phyloP scores from a whole-genome alignment of 139 green algal genomes.

The Edaphochlamys debaryana region DNA sequence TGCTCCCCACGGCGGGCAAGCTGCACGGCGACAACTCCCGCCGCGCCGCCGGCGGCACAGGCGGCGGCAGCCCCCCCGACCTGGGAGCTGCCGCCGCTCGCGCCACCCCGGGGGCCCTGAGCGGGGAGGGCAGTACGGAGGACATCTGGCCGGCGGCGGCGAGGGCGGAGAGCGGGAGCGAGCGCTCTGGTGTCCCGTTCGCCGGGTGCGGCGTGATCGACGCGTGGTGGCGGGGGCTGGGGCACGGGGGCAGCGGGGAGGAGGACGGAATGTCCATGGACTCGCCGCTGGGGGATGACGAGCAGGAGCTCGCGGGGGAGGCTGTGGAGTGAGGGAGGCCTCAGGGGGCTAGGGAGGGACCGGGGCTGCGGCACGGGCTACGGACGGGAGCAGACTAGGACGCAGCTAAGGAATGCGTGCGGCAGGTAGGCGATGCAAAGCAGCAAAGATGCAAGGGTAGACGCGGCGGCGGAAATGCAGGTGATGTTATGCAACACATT shows the following conservation, averaged over 20 bases:
- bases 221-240: slow-evolving; percentile 26
- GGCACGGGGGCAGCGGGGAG: not conserved
- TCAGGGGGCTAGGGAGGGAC: too few species aligned
- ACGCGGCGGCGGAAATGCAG: too few species aligned
- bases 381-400: too few species aligned
- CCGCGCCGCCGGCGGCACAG: not conserved
- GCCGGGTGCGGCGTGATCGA: slow-evolving; percentile 4
- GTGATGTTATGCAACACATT: too few species aligned
- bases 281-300: not conserved
- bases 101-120: too few species aligned
- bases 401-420: too few species aligned
- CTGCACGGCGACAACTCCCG: not conserved
- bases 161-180: not conserved
- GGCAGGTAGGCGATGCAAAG: too few species aligned
- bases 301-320: not conserved
- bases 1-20: not conserved
- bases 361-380: too few species aligned
- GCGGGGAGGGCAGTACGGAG: too few species aligned
- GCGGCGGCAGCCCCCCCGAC: not conserved
- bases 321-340: not conserved
- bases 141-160: not conserved
- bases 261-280: not conserved
- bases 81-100: not conserved
- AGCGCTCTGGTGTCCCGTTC: too few species aligned
- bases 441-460: too few species aligned